Percentiles rank a stretch among this genome's conserved stretches.
Evolutionary conservation across 2,329 filamentous ascomycete genomes (phyloP).

Genomic region (Stagonosporopsis vannaccii): DNA sequence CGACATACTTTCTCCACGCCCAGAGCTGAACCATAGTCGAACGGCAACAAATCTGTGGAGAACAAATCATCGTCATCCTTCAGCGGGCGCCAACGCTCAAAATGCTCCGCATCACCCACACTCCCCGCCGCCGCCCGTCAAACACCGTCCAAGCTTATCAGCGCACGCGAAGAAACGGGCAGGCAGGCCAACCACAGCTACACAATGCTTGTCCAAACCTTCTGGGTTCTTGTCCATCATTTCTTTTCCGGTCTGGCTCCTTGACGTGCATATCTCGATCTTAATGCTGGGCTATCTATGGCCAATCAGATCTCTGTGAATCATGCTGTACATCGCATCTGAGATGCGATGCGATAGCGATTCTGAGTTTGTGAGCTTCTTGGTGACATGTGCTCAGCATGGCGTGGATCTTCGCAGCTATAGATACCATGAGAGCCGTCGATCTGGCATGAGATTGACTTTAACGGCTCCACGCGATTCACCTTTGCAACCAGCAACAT

Average conservation of each 20-base stretch:
- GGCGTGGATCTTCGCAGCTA: constrained; percentile 20
- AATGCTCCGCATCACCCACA: constrained; percentile 16
- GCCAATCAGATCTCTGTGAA: constrained; percentile 24
- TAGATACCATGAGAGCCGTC: constrained; percentile 26
- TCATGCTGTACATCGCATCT: constrained; percentile 10
- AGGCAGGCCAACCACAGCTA: constrained; percentile 7
- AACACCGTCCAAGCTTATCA: constrained; percentile 27
- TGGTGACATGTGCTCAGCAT: constrained; percentile 1
- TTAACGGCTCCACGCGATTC: constrained; percentile 12
- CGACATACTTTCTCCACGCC: constrained; percentile 24
- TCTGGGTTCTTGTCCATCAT: constrained; percentile 9
- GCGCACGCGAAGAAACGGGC: constrained; percentile 21
- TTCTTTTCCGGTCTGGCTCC: constrained; percentile 15
- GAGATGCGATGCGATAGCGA: constrained; percentile 25
- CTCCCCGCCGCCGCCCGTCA: constrained; percentile 17
- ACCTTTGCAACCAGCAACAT: constrained; percentile 18
- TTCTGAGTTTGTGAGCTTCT: neutral
- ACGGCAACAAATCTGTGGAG: neutral
- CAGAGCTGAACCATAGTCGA: constrained; percentile 9
- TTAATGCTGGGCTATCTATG: constrained; percentile 27
- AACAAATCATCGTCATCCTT: constrained; percentile 18
- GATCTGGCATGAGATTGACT: constrained; percentile 9
- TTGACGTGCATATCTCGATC: constrained; percentile 8
- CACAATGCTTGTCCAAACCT: neutral
- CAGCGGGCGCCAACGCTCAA: neutral